These are phyloP conservation scores for Rubus parviflorus DNA, from an alignment of 306 rosid genomes.

Conservation along the genomic window DNA sequence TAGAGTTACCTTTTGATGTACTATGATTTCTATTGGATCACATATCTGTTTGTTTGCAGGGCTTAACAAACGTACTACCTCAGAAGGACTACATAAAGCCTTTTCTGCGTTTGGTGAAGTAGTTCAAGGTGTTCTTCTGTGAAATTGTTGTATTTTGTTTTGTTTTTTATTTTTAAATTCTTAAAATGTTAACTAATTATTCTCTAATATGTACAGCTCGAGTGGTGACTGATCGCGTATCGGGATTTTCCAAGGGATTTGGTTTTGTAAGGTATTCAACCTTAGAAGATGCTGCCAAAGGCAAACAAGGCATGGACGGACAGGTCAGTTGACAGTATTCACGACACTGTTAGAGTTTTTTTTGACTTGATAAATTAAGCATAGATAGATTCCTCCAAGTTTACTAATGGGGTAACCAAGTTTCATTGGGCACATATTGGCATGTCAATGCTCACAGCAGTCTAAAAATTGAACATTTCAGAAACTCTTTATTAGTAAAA, in stretches of 20 bases:
- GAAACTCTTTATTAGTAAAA: neutral
- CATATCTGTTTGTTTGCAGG: conserved; percentile 48
- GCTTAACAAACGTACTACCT: conserved; percentile 84
- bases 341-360: neutral
- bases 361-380: neutral
- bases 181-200: neutral
- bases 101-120: conserved; percentile 88
- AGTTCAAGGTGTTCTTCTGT: conserved; percentile 48
- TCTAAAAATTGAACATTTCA: neutral
- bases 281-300: conserved; percentile 77
- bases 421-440: neutral
- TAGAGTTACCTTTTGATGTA: neutral
- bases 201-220: conserved; percentile 56
- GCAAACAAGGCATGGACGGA: conserved; percentile 98
- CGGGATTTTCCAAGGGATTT: conserved; percentile 92
- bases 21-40: neutral
- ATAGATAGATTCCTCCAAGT: neutral
- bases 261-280: conserved; percentile 88
- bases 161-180: neutral
- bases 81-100: conserved; percentile 66
- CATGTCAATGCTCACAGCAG: neutral
- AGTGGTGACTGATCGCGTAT: conserved; percentile 81
- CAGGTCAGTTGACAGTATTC: conserved; percentile 47
- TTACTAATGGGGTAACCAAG: neutral
- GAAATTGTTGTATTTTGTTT: neutral